phyloP scores from a whole-genome alignment of 768 basidiomycete genomes.

The Psilocybe subaeruginosa region DNA sequence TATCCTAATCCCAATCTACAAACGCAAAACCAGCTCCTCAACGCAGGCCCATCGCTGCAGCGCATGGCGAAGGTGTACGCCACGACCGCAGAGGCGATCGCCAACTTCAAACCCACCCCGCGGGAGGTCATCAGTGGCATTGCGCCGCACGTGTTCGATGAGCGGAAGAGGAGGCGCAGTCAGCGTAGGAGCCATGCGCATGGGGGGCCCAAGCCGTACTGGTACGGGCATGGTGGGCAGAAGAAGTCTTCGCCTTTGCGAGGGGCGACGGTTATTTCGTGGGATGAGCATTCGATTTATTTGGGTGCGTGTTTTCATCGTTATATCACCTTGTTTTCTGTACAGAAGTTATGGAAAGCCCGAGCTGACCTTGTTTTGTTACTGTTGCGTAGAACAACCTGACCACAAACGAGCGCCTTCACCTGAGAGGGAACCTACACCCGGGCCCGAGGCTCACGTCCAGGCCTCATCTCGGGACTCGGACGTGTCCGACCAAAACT shows the following conservation, averaged over 20 bases:
- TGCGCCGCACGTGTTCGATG: conserved; percentile 49
- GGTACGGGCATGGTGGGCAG: conserved; percentile 20
- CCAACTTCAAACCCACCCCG: conserved; percentile 43
- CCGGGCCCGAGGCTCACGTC: not conserved
- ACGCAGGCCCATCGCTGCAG: conserved; percentile 9
- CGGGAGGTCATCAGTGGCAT: conserved; percentile 46
- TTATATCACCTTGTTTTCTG: too few relatives aligned
- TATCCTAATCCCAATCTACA: not conserved
- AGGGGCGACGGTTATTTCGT: conserved; percentile 33
- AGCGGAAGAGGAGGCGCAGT: conserved; percentile 32
- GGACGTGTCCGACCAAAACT: not conserved
- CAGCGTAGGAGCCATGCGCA: conserved; percentile 20
- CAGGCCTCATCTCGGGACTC: not conserved
- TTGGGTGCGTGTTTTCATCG: conserved; percentile 24
- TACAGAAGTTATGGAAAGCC: too few relatives aligned
- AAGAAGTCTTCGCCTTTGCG: conserved; percentile 34
- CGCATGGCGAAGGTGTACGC: conserved; percentile 12
- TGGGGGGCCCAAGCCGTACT: conserved; percentile 19
- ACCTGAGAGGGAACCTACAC: conserved; percentile 2
- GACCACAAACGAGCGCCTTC: conserved; percentile 6
- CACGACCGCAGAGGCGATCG: conserved; percentile 33
- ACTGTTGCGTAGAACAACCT: conserved; percentile 10
- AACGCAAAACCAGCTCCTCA: not conserved
- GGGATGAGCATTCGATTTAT: conserved; percentile 36
- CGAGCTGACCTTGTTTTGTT: too few relatives aligned